Conservation (phyloP, 2,329 filamentous ascomycete species). For the Microdochium paspali region DNA sequence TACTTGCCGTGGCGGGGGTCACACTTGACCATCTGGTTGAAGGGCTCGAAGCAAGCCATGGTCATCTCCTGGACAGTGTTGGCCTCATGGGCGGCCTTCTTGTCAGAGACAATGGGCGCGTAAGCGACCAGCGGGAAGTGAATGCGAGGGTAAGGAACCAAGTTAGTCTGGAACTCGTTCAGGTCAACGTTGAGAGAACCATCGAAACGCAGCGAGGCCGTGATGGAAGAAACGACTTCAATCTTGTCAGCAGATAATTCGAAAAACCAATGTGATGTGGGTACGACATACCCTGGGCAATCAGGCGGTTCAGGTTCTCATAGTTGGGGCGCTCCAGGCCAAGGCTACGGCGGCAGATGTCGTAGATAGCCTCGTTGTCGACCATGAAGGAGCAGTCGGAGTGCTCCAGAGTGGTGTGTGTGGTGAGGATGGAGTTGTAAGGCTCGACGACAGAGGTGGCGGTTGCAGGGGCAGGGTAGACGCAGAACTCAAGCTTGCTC, state of each 20-base stretch:
- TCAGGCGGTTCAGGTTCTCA: constrained; percentile 97
- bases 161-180: constrained; percentile 99
- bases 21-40: constrained; percentile 99
- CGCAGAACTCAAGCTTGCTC: constrained; percentile 99
- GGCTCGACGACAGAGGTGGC: constrained; percentile 97
- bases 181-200: constrained; percentile 98
- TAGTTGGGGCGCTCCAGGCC: constrained; percentile 96
- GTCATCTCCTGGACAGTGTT: constrained; percentile 98
- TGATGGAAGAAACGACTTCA: constrained; percentile 93
- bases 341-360: constrained; percentile 97
- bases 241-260: constrained; percentile 15
- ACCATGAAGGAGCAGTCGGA: constrained; percentile 99
- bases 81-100: constrained; percentile 94
- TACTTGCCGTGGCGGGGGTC: constrained; percentile 98
- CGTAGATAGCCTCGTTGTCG: constrained; percentile 99
- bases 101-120: constrained; percentile 84
- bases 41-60: constrained; percentile 97
- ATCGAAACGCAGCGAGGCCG: constrained; percentile 95
- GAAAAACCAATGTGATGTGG: constrained; percentile 1
- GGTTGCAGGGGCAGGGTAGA: constrained; percentile 96
- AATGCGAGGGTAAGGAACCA: constrained; percentile 97
- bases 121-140: constrained; percentile 99
- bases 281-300: constrained; percentile 76
- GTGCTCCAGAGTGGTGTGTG: constrained; percentile 98
- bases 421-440: constrained; percentile 99